A percentile compares a stretch with the other conserved stretches of the same genome.
Conservation (phyloP, 2,329 filamentous ascomycete genomes). For the Colletotrichum spaethianum region DNA sequence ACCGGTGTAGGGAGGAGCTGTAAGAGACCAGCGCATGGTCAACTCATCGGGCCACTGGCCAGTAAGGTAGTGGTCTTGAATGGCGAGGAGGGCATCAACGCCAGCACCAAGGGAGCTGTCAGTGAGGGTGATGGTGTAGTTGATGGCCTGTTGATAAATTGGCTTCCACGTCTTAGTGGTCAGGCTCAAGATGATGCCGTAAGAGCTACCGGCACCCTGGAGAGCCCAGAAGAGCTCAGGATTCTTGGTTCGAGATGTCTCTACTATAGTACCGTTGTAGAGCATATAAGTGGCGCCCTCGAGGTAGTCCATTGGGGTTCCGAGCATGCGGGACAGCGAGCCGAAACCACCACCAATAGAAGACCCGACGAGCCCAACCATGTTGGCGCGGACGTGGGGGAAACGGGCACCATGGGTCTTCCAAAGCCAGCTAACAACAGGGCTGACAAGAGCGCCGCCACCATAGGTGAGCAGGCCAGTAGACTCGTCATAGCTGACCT, state of each 20-base stretch:
- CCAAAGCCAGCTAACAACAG: slow-evolving; percentile 40
- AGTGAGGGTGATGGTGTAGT: slow-evolving; percentile 39
- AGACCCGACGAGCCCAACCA: slow-evolving; percentile 37
- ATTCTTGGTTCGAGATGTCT: slow-evolving; percentile 37
- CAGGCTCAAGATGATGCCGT: slow-evolving; percentile 37
- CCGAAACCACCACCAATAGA: slow-evolving; percentile 41
- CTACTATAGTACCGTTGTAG: slow-evolving; percentile 41
- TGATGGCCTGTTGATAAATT: slow-evolving; percentile 20
- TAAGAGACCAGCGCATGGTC: slow-evolving; percentile 39
- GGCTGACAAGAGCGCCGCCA: slow-evolving; percentile 34
- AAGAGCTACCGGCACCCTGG: slow-evolving; percentile 40
- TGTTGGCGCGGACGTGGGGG: slow-evolving; percentile 41
- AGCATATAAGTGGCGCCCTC: slow-evolving; percentile 41
- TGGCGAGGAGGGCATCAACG: slow-evolving; percentile 35
- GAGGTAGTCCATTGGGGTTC: slow-evolving; percentile 41
- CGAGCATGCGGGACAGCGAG: slow-evolving; percentile 38
- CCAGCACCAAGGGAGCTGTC: slow-evolving; percentile 24
- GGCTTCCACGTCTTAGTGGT: slow-evolving; percentile 41
- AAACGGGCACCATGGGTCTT: slow-evolving; percentile 38
- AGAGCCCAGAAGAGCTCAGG: slow-evolving; percentile 42
- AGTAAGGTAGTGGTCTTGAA: slow-evolving; percentile 38
- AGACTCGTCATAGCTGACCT: slow-evolving; percentile 33
- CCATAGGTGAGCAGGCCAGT: slow-evolving; percentile 38
- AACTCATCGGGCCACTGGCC: slow-evolving; percentile 38
- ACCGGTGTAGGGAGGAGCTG: slow-evolving; percentile 31